Conservation (phyloP, 163 green algal species). For the Prototheca stagnorum region DNA sequence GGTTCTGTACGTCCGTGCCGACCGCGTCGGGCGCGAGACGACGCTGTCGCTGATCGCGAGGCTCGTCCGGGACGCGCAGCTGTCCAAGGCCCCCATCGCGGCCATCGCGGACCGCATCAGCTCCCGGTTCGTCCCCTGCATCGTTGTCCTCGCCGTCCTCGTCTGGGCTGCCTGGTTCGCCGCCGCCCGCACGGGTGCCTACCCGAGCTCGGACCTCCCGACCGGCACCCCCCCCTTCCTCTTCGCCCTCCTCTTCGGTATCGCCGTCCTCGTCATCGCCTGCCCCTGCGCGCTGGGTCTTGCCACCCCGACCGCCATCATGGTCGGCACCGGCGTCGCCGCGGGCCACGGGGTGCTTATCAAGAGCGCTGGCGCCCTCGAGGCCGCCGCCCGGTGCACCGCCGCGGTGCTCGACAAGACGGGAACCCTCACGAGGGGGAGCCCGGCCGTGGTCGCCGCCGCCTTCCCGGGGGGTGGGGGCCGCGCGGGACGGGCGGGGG, state of each 20-base stretch:
- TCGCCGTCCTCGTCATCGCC: conserved; percentile 85
- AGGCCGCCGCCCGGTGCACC: conserved; percentile 52
- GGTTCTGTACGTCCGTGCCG: conserved; percentile 39
- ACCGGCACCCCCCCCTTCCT: conserved; percentile 40
- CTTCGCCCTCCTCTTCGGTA: conserved; percentile 81
- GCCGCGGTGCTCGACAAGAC: conserved; percentile 95
- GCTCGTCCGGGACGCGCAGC: conserved; percentile 82
- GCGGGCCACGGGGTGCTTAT: conserved; percentile 67
- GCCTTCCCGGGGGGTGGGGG: conserved; percentile 28
- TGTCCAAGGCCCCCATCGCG: conserved; percentile 85
- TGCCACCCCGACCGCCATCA: conserved; percentile 93
- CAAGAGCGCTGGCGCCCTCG: conserved; percentile 66
- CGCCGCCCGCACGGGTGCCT: conserved; percentile 21
- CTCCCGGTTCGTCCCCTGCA: conserved; percentile 55
- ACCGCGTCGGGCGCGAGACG: conserved; percentile 70
- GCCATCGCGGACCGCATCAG: conserved; percentile 72
- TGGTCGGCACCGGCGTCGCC: conserved; percentile 48
- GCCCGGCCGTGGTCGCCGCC: conserved; percentile 42
- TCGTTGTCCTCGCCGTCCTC: conserved; percentile 40
- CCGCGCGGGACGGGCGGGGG: conserved; percentile 36
- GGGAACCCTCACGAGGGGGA: conserved; percentile 74
- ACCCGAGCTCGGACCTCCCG: conserved; percentile 40
- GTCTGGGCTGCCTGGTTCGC: conserved; percentile 49
- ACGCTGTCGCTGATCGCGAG: conserved; percentile 79
- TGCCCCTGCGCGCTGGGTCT: conserved; percentile 96